These are phyloP conservation scores for Ophiocytium majus DNA, from an alignment of 352 stramenopile species.

Conservation along the genomic window DNA sequence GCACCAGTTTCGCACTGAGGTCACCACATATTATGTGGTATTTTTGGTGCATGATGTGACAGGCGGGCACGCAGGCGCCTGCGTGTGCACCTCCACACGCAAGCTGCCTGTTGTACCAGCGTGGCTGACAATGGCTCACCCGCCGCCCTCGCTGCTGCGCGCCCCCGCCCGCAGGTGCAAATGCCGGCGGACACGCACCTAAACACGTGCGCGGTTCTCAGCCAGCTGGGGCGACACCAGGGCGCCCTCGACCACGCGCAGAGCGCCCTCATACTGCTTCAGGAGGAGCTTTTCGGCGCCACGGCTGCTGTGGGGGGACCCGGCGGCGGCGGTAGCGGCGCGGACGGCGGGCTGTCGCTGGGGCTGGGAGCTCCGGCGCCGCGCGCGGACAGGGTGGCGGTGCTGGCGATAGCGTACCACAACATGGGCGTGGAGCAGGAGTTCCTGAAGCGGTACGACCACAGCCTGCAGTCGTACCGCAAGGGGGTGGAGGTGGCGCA, in stretches of 20 bases:
- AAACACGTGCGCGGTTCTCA: constrained; percentile 89
- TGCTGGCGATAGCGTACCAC: constrained; percentile 88
- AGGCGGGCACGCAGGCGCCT: too few relatives aligned
- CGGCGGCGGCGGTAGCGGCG: not conserved
- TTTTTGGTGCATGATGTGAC: too few relatives aligned
- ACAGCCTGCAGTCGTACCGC: constrained; percentile 80
- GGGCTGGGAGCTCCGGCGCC: constrained; percentile 29
- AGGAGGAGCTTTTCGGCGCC: constrained; percentile 78
- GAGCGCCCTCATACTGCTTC: constrained; percentile 80
- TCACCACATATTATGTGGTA: too few relatives aligned
- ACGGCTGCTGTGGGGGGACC: constrained; percentile 21
- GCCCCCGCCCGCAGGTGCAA: constrained; percentile 68
- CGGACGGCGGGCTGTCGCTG: not conserved
- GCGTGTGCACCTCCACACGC: too few relatives aligned
- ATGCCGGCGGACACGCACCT: constrained; percentile 88
- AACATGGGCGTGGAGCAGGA: constrained; percentile 91
- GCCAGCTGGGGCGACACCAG: constrained; percentile 76
- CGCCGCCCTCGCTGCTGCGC: too few relatives aligned
- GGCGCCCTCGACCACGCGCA: constrained; percentile 83
- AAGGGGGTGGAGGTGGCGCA: constrained; percentile 77
- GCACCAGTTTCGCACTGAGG: too few relatives aligned
- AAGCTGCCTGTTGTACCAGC: too few relatives aligned
- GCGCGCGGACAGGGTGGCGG: constrained; percentile 79
- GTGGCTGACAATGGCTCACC: too few relatives aligned
- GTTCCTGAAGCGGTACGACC: constrained; percentile 85